These are phyloP conservation scores for Niebla homalea DNA, from an alignment of 495 filamentous ascomycete genomes.

Conservation along the genomic window DNA sequence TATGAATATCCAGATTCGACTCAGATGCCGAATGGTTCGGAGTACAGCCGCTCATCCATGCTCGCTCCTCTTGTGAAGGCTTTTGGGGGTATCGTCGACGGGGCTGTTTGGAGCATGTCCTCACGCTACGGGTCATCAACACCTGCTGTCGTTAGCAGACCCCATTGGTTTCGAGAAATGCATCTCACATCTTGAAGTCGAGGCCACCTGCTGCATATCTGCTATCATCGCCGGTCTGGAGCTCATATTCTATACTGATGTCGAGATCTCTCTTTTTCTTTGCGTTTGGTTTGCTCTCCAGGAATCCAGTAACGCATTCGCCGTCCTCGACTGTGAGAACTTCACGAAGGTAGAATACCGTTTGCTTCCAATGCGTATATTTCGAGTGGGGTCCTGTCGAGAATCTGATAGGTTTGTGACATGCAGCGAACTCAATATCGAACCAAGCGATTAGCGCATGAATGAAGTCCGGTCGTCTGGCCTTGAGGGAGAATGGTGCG, in stretches of 20 bases:
- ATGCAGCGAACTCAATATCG: conserved; percentile 94
- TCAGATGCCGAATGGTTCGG: too few species aligned
- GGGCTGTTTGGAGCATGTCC: background rate
- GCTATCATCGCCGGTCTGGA: conserved; percentile 59
- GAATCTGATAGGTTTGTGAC: conserved; percentile 75
- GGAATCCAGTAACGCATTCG: conserved; percentile 55
- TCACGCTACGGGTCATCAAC: conserved; percentile 18
- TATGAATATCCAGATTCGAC: too few species aligned
- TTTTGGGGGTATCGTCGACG: background rate
- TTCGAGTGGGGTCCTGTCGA: conserved; percentile 81
- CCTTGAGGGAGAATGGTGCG: conserved; percentile 54
- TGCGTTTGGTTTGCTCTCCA: conserved; percentile 77
- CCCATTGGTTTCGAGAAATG: background rate
- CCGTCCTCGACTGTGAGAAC: conserved; percentile 71
- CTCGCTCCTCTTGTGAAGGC: background rate
- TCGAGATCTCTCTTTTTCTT: conserved; percentile 93
- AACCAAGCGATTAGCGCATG: conserved; percentile 97
- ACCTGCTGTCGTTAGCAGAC: conserved; percentile 29
- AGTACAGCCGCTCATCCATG: background rate
- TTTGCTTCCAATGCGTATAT: conserved; percentile 94
- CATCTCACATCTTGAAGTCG: conserved; percentile 75
- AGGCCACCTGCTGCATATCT: conserved; percentile 56
- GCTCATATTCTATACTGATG: conserved; percentile 70
- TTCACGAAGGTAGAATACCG: conserved; percentile 77
- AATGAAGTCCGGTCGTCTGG: conserved; percentile 74